Conservation (phyloP, 2,329 filamentous ascomycete species). For the Diaporthe citriasiana region DNA sequence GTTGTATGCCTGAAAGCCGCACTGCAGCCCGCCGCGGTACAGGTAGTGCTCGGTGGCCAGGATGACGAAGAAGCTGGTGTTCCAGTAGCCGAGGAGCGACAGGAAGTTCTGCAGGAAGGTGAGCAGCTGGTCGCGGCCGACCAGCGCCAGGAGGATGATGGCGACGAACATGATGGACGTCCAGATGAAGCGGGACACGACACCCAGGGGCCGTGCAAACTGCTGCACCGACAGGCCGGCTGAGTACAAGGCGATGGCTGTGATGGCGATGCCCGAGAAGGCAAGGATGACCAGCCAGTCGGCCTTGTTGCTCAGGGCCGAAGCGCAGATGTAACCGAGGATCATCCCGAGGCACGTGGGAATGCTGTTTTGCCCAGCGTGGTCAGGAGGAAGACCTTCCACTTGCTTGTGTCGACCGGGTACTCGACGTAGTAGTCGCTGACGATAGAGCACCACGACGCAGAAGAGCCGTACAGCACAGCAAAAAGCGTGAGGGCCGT, state of each 20-base stretch:
- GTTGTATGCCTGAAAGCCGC: constrained; percentile 59
- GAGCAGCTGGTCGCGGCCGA: constrained; percentile 59
- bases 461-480: constrained; percentile 63
- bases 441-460: constrained; percentile 62
- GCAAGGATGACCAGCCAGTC: constrained; percentile 58
- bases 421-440: constrained; percentile 64
- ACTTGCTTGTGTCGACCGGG: constrained; percentile 58
- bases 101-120: constrained; percentile 62
- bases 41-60: constrained; percentile 63
- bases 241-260: constrained; percentile 60
- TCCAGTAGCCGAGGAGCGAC: constrained; percentile 64
- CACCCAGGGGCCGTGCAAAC: constrained; percentile 58
- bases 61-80: constrained; percentile 63
- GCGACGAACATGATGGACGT: constrained; percentile 60
- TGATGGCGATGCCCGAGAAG: constrained; percentile 61
- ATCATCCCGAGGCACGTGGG: constrained; percentile 65
- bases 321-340: constrained; percentile 59
- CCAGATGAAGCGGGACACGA: constrained; percentile 63
- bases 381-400: constrained; percentile 64
- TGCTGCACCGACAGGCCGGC: constrained; percentile 56
- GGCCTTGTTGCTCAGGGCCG: constrained; percentile 56
- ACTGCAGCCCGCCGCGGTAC: constrained; percentile 56
- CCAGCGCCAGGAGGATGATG: constrained; percentile 61
- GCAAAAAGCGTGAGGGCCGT: constrained; percentile 59
- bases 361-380: constrained; percentile 61